Conservation (phyloP, 257 asterid species). For the Rhazya stricta region DNA sequence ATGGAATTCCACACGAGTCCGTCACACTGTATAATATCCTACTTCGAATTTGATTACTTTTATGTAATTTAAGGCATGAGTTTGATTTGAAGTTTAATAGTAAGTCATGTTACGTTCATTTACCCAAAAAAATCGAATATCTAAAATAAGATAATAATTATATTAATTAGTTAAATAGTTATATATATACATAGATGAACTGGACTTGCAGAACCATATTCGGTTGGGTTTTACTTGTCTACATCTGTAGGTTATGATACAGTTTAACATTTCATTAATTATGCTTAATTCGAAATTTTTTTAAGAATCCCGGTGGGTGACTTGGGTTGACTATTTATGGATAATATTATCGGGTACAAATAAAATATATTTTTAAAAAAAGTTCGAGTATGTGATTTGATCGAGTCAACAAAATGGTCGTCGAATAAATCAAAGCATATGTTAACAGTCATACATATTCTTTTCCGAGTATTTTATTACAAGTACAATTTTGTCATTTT, state of each 20-base stretch:
- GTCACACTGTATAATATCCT: too few relatives aligned
- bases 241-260: neutral
- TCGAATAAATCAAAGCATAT: slow-evolving; percentile 1
- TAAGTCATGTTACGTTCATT: too few relatives aligned
- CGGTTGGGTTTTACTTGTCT: neutral
- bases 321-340: neutral
- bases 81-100: too few relatives aligned
- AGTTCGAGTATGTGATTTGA: neutral
- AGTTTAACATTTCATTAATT: neutral
- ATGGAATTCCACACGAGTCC: too few relatives aligned
- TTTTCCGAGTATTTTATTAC: neutral
- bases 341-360: too few relatives aligned
- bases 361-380: neutral
- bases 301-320: neutral
- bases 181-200: too few relatives aligned
- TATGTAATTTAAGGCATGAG: too few relatives aligned
- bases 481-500: neutral
- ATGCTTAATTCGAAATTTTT: neutral
- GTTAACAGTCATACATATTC: neutral
- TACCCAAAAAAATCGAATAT: too few relatives aligned
- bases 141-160: too few relatives aligned
- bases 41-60: too few relatives aligned
- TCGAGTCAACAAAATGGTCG: slow-evolving; percentile 13
- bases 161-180: too few relatives aligned
- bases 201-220: too few relatives aligned